Evolutionary conservation across 2,329 filamentous ascomycete genomes (phyloP).

Genomic region (Cladophialophora yegresii): DNA sequence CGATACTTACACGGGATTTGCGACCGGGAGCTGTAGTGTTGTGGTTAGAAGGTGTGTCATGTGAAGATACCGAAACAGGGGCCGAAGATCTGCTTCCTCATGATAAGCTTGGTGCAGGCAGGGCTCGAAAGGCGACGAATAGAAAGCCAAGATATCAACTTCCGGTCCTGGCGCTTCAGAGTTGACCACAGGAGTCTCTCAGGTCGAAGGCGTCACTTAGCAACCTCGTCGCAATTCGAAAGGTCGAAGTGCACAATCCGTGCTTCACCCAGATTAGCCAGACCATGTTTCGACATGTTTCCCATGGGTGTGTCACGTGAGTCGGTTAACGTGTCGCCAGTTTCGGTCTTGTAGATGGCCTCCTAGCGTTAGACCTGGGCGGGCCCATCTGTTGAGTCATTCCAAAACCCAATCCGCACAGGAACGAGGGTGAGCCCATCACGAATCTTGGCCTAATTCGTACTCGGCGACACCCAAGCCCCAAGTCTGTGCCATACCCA

Average conservation of each 20-base stretch:
- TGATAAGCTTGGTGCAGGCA: neutral
- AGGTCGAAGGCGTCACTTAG: no score
- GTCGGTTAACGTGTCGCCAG: no score
- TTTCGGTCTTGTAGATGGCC: no score
- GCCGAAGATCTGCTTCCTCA: neutral
- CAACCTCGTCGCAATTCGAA: no score
- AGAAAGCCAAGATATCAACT: neutral
- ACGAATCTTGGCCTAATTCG: constrained; percentile 40
- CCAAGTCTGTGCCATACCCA: constrained; percentile 45
- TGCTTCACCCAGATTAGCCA: no score
- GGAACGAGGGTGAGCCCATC: neutral
- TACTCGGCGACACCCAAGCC: constrained; percentile 50
- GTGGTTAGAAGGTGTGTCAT: neutral
- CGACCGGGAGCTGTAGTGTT: neutral
- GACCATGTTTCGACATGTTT: no score
- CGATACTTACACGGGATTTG: neutral
- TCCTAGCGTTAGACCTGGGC: neutral
- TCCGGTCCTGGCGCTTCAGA: no score
- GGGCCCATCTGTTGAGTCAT: neutral
- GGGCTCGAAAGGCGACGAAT: neutral
- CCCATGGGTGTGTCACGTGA: no score
- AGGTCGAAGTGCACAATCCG: no score
- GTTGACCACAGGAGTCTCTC: no score
- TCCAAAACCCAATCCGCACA: no score
- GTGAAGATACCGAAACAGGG: neutral